Conservation (phyloP, 2,329 filamentous ascomycete genomes). For the Davidsoniella neocaledoniae region DNA sequence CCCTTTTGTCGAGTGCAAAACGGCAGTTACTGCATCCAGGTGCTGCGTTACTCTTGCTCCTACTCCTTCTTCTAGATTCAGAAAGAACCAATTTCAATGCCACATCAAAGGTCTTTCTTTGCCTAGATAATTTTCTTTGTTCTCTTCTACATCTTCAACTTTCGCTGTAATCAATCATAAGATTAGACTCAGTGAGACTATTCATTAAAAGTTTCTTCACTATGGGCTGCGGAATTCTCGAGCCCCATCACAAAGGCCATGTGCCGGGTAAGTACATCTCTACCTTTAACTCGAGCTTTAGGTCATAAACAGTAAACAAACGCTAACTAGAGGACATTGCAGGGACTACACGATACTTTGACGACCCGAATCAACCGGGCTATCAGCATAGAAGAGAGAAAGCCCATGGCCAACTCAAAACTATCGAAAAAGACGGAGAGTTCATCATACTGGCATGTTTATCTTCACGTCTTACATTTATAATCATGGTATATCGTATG, state of each 20-base stretch:
- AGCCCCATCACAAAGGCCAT: constrained; percentile 46
- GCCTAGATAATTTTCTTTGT: background rate
- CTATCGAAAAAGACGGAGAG: constrained; percentile 46
- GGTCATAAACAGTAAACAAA: background rate
- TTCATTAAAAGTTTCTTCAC: constrained; percentile 1
- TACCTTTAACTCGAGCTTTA: constrained; percentile 12
- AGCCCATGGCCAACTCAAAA: constrained; percentile 39
- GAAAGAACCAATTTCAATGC: no score
- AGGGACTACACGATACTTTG: constrained; percentile 49
- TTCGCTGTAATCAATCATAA: background rate
- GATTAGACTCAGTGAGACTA: background rate
- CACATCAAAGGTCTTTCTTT: background rate
- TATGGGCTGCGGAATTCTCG: constrained; percentile 49
- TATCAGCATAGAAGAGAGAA: constrained; percentile 20
- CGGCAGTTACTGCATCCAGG: no score
- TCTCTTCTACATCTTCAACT: constrained; percentile 4
- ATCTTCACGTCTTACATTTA: background rate
- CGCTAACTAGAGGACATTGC: background rate
- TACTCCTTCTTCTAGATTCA: no score
- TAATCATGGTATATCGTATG: background rate
- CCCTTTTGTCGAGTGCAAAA: no score
- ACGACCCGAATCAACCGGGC: constrained; percentile 36
- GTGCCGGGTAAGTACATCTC: constrained; percentile 46
- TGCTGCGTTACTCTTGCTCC: no score
- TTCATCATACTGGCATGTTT: constrained; percentile 56